Evolutionary conservation across 2,329 filamentous ascomycete genomes (phyloP).

Genomic region (Epichloe sylvatica): DNA sequence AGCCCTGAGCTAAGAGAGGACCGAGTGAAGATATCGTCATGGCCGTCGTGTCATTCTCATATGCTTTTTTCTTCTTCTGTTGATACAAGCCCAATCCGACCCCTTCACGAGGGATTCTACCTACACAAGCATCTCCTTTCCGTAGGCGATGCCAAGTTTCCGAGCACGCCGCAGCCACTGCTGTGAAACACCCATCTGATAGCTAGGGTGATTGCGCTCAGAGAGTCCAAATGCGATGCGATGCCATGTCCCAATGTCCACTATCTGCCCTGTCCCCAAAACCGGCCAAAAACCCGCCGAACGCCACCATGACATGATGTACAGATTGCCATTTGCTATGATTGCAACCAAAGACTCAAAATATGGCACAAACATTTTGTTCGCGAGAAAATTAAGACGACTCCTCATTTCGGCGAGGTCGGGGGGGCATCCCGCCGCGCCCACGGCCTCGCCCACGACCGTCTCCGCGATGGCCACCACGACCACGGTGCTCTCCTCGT

Average conservation of each 20-base stretch:
- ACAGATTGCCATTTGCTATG: slow-evolving; percentile 13
- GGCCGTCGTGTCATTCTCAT: slow-evolving; percentile 2
- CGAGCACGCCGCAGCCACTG: not conserved
- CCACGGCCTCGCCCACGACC: slow-evolving; percentile 29
- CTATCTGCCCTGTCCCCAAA: slow-evolving; percentile 12
- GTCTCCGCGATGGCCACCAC: slow-evolving; percentile 36
- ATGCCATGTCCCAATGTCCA: slow-evolving; percentile 3
- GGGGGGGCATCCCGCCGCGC: slow-evolving; percentile 22
- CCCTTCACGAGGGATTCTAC: not conserved
- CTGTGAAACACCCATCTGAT: not conserved
- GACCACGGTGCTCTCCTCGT: slow-evolving; percentile 36
- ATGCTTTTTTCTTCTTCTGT: slow-evolving; percentile 2
- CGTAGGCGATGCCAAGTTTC: not conserved
- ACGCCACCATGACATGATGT: slow-evolving; percentile 29
- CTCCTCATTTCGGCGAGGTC: slow-evolving; percentile 26
- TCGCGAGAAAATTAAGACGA: slow-evolving; percentile 8
- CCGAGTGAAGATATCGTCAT: not conserved
- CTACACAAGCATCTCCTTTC: not conserved
- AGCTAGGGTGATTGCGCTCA: not conserved
- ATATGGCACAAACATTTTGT: not conserved
- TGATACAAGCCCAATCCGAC: slow-evolving; percentile 1
- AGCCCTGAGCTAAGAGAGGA: not conserved
- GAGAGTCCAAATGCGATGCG: slow-evolving; percentile 15
- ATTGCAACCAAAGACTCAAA: not conserved
- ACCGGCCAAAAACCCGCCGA: slow-evolving; percentile 16